These are phyloP conservation scores for Opeltia flavorubescens DNA, from an alignment of 495 filamentous ascomycete genomes.

Conservation along the genomic window DNA sequence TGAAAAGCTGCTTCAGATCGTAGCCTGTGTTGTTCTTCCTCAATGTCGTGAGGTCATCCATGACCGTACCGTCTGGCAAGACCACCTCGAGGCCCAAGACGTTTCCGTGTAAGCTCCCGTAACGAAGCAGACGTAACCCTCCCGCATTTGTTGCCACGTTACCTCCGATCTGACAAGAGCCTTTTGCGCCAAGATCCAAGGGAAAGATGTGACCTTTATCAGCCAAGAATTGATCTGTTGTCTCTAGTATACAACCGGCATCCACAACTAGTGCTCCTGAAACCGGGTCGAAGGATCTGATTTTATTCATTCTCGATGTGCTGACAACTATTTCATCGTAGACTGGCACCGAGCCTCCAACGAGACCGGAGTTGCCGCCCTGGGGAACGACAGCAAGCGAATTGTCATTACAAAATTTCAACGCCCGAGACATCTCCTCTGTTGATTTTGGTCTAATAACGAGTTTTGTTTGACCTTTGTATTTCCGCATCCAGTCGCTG, in stretches of 20 bases:
- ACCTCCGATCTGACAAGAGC: conserved; percentile 94
- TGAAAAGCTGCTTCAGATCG: conserved; percentile 94
- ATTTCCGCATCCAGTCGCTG: conserved; percentile 98
- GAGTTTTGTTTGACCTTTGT: conserved; percentile 74
- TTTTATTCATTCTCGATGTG: conserved; percentile 74
- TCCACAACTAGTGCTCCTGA: conserved; percentile 84
- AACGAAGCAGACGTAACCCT: conserved; percentile 75
- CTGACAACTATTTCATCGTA: conserved; percentile 97
- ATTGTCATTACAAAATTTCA: conserved; percentile 88
- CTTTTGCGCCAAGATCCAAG: conserved; percentile 90
- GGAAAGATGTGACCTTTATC: conserved; percentile 78
- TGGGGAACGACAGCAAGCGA: conserved; percentile 91
- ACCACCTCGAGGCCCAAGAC: conserved; percentile 89
- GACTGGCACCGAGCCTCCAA: conserved; percentile 87
- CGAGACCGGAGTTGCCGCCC: conserved; percentile 90
- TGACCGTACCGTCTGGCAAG: conserved; percentile 76
- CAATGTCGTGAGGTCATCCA: conserved; percentile 72
- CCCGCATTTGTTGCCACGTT: conserved; percentile 97
- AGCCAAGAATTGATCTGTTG: conserved; percentile 69
- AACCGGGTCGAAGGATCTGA: conserved; percentile 80
- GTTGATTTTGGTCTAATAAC: conserved; percentile 74
- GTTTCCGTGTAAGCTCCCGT: conserved; percentile 86
- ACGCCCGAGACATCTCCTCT: conserved; percentile 71
- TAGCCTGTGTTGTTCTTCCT: conserved; percentile 99
- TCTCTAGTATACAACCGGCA: conserved; percentile 81